These are phyloP conservation scores for Vanderwaltozyma verrucispora DNA, from an alignment of 805 yeast species.

Conservation along the genomic window DNA sequence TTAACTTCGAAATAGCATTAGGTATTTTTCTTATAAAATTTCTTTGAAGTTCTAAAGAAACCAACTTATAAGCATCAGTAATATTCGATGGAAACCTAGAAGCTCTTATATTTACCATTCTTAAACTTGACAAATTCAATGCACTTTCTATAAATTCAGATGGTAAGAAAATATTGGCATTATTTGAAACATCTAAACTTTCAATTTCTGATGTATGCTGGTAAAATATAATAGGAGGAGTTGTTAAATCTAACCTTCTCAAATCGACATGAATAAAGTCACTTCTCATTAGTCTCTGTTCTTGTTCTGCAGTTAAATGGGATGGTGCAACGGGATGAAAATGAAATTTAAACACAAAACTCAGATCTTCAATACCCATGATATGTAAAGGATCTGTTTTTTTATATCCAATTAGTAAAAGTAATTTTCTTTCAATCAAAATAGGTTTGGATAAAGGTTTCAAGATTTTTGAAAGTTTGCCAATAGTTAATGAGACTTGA, in stretches of 20 bases:
- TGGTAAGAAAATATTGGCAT: conserved; percentile 78
- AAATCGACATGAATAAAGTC: conserved; percentile 68
- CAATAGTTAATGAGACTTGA: conserved; percentile 65
- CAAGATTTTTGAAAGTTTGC: conserved; percentile 63
- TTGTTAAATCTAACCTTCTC: conserved; percentile 62
- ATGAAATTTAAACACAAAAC: conserved; percentile 72
- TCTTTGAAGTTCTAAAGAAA: conserved; percentile 62
- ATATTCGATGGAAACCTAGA: conserved; percentile 66
- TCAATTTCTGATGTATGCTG: conserved; percentile 74
- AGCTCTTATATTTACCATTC: conserved; percentile 64
- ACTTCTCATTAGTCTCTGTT: conserved; percentile 42
- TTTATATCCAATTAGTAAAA: conserved; percentile 67
- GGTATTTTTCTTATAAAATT: conserved; percentile 64
- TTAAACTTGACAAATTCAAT: conserved; percentile 53
- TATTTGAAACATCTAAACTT: conserved; percentile 70
- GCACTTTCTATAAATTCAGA: conserved; percentile 78
- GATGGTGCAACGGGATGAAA: conserved; percentile 54
- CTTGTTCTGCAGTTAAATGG: conserved; percentile 57
- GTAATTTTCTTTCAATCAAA: conserved; percentile 60
- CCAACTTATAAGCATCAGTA: conserved; percentile 55
- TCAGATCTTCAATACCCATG: conserved; percentile 75
- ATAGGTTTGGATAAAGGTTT: conserved; percentile 68
- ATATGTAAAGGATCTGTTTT: conserved; percentile 68
- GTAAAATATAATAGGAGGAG: conserved; percentile 75
- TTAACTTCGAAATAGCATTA: conserved; percentile 41